These are phyloP conservation scores for Penicillium polonicum DNA, from an alignment of 2,329 filamentous ascomycete genomes.

Conservation along the genomic window DNA sequence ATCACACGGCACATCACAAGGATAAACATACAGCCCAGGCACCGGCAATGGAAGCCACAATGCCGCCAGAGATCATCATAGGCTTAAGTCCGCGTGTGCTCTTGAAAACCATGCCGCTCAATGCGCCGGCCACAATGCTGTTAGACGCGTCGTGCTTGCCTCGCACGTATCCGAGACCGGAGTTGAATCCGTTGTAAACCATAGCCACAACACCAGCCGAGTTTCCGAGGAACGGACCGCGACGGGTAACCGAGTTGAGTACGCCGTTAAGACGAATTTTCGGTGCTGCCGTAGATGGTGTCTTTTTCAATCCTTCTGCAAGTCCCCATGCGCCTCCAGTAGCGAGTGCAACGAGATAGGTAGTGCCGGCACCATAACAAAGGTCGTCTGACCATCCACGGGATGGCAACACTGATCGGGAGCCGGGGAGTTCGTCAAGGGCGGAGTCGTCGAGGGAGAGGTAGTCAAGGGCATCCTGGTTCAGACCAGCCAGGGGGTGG, in stretches of 20 bases:
- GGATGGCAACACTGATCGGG: constrained; percentile 84
- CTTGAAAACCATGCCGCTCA: constrained; percentile 96
- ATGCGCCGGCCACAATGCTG: constrained; percentile 76
- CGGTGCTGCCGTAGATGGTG: constrained; percentile 69
- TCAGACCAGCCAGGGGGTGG: constrained; percentile 89
- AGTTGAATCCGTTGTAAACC: constrained; percentile 93
- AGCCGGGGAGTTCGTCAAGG: constrained; percentile 80
- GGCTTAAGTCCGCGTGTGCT: constrained; percentile 85
- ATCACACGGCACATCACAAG: constrained; percentile 11
- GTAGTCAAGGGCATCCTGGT: constrained; percentile 92
- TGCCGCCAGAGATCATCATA: constrained; percentile 90
- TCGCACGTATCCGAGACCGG: constrained; percentile 71
- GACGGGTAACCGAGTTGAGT: constrained; percentile 87
- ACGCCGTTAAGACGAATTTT: constrained; percentile 92
- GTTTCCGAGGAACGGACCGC: constrained; percentile 94
- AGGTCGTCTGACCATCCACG: constrained; percentile 97
- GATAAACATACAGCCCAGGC: constrained; percentile 77
- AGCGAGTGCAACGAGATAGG: constrained; percentile 83
- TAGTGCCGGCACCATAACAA: constrained; percentile 94
- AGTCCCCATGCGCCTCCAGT: constrained; percentile 90
- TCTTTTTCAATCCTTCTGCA: constrained; percentile 78
- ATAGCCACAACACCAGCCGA: constrained; percentile 94
- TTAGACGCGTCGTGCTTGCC: constrained; percentile 90
- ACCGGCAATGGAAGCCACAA: constrained; percentile 82
- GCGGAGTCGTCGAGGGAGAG: constrained; percentile 88